Evolutionary conservation across 169 alveolate genomes (phyloP).

Genomic region (Toxoplasma gondii): DNA sequence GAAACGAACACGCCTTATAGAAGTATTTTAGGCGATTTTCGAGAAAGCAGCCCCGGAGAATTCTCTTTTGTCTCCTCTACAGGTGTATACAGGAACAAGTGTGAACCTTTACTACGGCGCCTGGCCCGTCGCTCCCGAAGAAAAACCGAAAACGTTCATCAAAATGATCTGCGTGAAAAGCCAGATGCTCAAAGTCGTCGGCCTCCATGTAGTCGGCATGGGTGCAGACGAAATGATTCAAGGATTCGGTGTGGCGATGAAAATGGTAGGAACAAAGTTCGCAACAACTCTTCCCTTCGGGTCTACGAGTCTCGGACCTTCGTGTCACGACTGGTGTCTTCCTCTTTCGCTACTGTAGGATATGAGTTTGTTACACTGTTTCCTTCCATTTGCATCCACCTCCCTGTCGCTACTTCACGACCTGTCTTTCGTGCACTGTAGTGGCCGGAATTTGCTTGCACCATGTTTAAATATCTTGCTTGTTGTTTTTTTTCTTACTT

Average conservation of each 20-base stretch:
- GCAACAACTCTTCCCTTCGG: background rate
- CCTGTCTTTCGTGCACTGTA: too few species aligned
- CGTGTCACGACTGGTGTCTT: background rate
- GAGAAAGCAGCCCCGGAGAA: too few species aligned
- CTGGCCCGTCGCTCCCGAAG: slow-evolving; percentile 71
- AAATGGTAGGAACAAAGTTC: slow-evolving; percentile 73
- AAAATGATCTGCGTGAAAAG: slow-evolving; percentile 78
- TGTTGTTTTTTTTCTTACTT: too few species aligned
- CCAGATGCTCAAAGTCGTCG: slow-evolving; percentile 84
- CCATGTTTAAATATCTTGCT: too few species aligned
- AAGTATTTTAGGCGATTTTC: too few species aligned
- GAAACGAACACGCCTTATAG: too few species aligned
- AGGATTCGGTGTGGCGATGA: slow-evolving; percentile 91
- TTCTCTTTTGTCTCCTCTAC: too few species aligned
- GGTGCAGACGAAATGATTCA: slow-evolving; percentile 90
- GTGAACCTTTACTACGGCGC: slow-evolving; percentile 79
- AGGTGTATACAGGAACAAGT: slow-evolving; percentile 75
- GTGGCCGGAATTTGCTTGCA: too few species aligned
- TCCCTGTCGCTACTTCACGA: too few species aligned
- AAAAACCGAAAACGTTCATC: slow-evolving; percentile 77
- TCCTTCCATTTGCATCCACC: too few species aligned
- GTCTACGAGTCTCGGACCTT: background rate
- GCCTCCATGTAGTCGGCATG: slow-evolving; percentile 87
- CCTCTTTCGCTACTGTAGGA: too few species aligned
- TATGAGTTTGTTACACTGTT: too few species aligned